Conservation (phyloP, 345 rosid species). For the Euphorbia peplus region DNA sequence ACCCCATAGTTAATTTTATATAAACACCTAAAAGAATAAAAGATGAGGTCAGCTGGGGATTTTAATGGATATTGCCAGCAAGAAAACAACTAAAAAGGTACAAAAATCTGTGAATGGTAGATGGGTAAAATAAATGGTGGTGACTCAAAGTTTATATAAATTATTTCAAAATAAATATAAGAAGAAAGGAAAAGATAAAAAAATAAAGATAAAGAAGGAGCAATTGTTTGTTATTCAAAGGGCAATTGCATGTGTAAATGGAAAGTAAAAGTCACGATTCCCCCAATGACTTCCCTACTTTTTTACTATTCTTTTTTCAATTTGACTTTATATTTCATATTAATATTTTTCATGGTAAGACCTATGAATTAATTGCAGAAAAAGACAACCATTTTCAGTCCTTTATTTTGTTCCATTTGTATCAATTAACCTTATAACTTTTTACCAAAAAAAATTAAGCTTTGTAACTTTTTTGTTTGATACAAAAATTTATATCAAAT, state of each 20-base stretch:
- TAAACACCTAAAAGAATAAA: too few relatives aligned
- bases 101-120: neutral
- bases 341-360: neutral
- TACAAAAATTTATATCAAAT: too few relatives aligned
- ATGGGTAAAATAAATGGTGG: neutral
- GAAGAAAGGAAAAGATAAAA: neutral
- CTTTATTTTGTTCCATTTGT: too few relatives aligned
- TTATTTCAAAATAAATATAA: neutral
- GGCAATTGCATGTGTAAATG: slow-evolving; percentile 12
- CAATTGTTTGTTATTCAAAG: slow-evolving; percentile 5
- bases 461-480: too few relatives aligned
- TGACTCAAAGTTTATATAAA: neutral
- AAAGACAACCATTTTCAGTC: too few relatives aligned
- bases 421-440: too few relatives aligned
- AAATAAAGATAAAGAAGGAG: neutral
- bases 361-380: neutral
- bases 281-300: neutral
- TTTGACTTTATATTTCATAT: neutral
- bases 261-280: slow-evolving; percentile 15
- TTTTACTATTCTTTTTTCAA: neutral
- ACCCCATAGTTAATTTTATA: too few relatives aligned
- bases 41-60: too few relatives aligned
- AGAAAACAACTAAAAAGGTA: neutral
- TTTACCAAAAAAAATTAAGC: too few relatives aligned
- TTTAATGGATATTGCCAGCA: neutral